phyloP scores from a whole-genome alignment of 495 filamentous ascomycete species.

The Letharia columbiana region DNA sequence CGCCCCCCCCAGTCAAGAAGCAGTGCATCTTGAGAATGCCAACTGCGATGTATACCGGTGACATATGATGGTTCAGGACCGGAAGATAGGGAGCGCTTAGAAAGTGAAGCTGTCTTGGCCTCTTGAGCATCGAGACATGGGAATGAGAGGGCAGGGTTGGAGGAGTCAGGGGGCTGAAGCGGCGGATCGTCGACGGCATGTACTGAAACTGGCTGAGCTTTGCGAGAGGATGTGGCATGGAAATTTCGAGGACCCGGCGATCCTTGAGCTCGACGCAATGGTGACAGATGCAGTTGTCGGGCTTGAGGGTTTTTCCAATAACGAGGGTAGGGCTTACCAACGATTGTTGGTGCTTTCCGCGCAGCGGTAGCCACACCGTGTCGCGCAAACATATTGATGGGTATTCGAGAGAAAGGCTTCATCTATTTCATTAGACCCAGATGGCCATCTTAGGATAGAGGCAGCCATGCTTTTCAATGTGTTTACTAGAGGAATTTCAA shows the following conservation, averaged over 20 bases:
- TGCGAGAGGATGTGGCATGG: constrained; percentile 28
- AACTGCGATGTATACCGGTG: constrained; percentile 67
- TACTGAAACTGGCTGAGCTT: constrained; percentile 29
- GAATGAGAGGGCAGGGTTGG: constrained; percentile 89
- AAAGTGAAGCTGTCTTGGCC: constrained; percentile 68
- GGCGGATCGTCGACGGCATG: constrained; percentile 17
- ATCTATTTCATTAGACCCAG: neutral
- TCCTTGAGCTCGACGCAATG: constrained; percentile 14
- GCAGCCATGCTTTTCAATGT: constrained; percentile 5
- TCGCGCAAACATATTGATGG: constrained; percentile 13
- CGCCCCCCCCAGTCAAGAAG: constrained; percentile 87
- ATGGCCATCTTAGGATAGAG: neutral
- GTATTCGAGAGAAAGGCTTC: neutral
- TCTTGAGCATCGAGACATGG: constrained; percentile 93
- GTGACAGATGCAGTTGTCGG: constrained; percentile 21
- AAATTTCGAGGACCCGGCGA: constrained; percentile 18
- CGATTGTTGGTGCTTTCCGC: neutral
- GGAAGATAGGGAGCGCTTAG: constrained; percentile 55
- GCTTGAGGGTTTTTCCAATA: constrained; percentile 14
- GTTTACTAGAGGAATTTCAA: neutral
- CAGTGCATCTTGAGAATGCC: constrained; percentile 63
- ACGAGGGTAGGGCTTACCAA: constrained; percentile 1
- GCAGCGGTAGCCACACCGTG: constrained; percentile 6
- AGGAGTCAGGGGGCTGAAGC: constrained; percentile 36
- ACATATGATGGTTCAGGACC: constrained; percentile 95